Base-by-base conservation (phyloP, 768 basidiomycete species). In the Hysterangium stoloniferum region DNA sequence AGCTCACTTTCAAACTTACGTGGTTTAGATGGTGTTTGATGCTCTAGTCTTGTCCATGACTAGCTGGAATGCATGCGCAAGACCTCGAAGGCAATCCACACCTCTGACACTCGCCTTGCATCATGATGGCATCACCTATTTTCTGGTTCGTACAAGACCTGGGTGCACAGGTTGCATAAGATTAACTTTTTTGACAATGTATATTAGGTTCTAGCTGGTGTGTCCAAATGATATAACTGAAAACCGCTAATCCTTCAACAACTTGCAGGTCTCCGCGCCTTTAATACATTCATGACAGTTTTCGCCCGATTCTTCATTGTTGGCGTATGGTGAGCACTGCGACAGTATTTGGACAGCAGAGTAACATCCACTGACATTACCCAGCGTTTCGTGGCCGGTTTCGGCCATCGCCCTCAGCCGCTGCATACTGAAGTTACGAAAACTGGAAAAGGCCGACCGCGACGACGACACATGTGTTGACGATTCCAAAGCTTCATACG, bases 121-220 rank as follows among this genome's bases (percentile, higher is more conserved):
- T 38, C 42, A 37, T 4, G 52, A 52, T 17, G 52, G 52, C 15
- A 31, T 52, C 22, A 31, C 31, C 12, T 50, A 29, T 34, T 52
- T 52, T 29, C 6, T 52, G 13, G 52, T 52, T 15, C 22, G 52
- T 36, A 37, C 17, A 17, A 1, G 22, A 15, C 38, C n/a, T n/a
- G n/a, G n/a, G n/a, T n/a, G n/a, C n/a, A n/a, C n/a, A n/a, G n/a
- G n/a, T n/a, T n/a, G n/a, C n/a, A n/a, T n/a, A n/a, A n/a, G n/a
- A n/a, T n/a, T 37, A 20, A 3, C 20, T 37, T 3, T 37, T n/a
- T n/a, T 7, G 35, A 41, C 17, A 17, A 41, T 2, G 28, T 40
- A 24, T 35, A 40, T 13, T 17, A 51, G 49, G 33, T 51, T 31
- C 15, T 48, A 4, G 47, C 47, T 24, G 47, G 47, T 48, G 24